Evolutionary conservation across 352 stramenopile species (phyloP).

Genomic region (Globisporangium orthogonon): DNA sequence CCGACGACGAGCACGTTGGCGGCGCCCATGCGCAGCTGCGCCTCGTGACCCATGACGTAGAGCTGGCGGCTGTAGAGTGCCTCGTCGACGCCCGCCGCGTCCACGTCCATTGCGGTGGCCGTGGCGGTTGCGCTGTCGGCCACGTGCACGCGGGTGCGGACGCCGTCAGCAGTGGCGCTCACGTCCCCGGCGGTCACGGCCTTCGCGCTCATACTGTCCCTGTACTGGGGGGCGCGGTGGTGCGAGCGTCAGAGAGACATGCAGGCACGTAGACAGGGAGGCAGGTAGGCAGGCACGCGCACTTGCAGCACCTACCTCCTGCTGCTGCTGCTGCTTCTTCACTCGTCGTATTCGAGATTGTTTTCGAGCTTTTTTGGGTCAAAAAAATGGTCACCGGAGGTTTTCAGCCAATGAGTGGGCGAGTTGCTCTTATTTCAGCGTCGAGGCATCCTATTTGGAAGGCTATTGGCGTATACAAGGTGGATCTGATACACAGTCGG

Average conservation of each 20-base stretch:
- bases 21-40: conserved; percentile 94
- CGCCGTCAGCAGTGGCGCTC: conserved; percentile 64
- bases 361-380: no score
- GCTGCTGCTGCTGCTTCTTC: no score
- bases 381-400: no score
- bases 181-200: conserved; percentile 62
- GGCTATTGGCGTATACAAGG: no score
- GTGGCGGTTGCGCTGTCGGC: conserved; percentile 43
- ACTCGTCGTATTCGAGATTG: no score
- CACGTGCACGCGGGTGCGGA: conserved; percentile 65
- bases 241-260: background rate
- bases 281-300: no score
- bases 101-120: conserved; percentile 48
- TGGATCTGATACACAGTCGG: no score
- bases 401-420: no score
- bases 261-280: background rate
- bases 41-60: conserved; percentile 99
- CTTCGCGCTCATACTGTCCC: conserved; percentile 44
- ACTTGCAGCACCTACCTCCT: no score
- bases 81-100: conserved; percentile 64
- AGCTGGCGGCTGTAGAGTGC: conserved; percentile 93
- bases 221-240: conserved; percentile 3
- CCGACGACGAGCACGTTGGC: conserved; percentile 95
- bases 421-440: no score
- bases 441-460: no score